Evolutionary conservation across 805 yeast species (phyloP), one percentile per base, ranked within the genome.

Genomic region (Ogataea nonfermentans): DNA sequence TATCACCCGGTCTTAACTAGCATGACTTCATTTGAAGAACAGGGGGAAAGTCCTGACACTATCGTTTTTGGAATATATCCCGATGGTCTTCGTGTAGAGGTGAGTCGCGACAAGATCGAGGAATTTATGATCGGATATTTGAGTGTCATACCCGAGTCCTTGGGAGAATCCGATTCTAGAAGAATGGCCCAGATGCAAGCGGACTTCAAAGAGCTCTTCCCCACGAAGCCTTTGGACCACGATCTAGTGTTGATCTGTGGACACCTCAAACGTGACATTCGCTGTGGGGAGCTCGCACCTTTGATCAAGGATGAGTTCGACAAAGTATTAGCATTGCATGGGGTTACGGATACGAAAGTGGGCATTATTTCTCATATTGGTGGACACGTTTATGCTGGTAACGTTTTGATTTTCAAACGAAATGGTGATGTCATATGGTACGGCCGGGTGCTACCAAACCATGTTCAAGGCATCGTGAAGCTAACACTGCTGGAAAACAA

Each of bases 311-410:
- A 63, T 9, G 88, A 84, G 53, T 76, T 83, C 36, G 57, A 55
- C 17, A 44, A 37, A 22, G 77, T 73, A 1, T 47, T 80, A 11
- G 29, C 76, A 29, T 42, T 63, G 25, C 29, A 34, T 13, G 42
- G 43, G 9, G 37, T 26, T 3, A 9, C 32, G 26, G 55, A 51
- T 40, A 29, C 49, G 6, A 40, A 52, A 13, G 43, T 81, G 24
- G 89, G 87, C 0, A 53, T 74, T 6, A 67, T 83, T 0, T 80
- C 90, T 9, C 96, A 87, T 57, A 68, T 87, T 28, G 95, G 95
- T 1, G 96, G 96, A 0, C 96, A 87, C 57, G 85, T 73, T 2
- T 87, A 77, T 60, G 95, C 96, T 2, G 95, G 95, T 0, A 87
- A 87, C 53, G 77, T 87, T 10, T 63, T 85, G 2, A 72, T 74